Percentiles rank a stretch among this genome's conserved stretches.
Conservation (phyloP, 2,329 filamentous ascomycete genomes). For the Trichothecium sympodiale region DNA sequence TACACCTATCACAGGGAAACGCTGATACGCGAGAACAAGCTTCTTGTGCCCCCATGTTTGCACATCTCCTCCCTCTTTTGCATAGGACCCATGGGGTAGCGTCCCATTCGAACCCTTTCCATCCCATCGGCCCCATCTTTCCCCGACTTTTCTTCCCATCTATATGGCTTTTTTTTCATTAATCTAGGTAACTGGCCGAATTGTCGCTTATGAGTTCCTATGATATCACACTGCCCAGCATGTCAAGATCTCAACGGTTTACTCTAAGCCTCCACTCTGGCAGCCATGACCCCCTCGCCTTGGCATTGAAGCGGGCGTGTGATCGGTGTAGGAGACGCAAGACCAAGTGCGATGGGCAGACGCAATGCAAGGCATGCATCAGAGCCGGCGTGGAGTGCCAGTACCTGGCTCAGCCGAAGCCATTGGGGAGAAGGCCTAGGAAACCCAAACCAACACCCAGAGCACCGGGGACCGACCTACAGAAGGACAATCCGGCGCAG, state of each 20-base stretch:
- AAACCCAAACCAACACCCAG: background rate
- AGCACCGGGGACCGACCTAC: background rate
- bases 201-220: too few species aligned
- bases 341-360: constrained; percentile 2
- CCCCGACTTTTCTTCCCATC: too few species aligned
- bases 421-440: constrained; percentile 2
- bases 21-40: too few species aligned
- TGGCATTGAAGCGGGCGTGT: constrained; percentile 4
- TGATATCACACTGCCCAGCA: background rate
- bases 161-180: too few species aligned
- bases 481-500: background rate
- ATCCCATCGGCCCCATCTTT: too few species aligned
- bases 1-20: too few species aligned
- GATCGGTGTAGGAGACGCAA: constrained; percentile 5
- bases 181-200: too few species aligned
- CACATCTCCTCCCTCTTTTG: too few species aligned
- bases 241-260: constrained; percentile 3
- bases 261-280: constrained; percentile 1
- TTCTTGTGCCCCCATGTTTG: too few species aligned
- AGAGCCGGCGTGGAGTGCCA: constrained; percentile 3
- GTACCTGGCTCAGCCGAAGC: constrained; percentile 3
- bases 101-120: too few species aligned
- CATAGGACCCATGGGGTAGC: too few species aligned
- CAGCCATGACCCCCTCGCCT: background rate
- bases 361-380: constrained; percentile 1